Evolutionary conservation across 495 filamentous ascomycete genomes (phyloP).

Genomic region (Neurospora sublineolata): DNA sequence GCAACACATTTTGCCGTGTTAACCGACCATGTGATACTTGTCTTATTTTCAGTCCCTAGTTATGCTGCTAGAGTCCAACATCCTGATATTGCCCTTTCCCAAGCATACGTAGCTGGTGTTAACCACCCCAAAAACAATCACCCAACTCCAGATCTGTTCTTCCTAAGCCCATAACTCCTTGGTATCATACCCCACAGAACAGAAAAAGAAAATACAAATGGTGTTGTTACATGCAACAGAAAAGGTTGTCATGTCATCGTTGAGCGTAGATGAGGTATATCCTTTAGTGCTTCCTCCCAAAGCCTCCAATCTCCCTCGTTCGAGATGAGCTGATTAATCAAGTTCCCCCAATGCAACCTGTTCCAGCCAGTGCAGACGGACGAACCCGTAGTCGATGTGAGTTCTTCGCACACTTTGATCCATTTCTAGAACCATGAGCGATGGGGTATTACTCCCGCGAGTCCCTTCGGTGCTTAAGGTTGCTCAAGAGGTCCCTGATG

Average conservation of each 20-base stretch:
- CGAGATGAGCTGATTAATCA: background rate
- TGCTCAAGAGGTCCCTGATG: slow-evolving; percentile 17
- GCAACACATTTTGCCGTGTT: background rate
- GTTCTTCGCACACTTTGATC: background rate
- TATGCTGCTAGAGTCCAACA: background rate
- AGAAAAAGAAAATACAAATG: background rate
- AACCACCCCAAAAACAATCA: background rate
- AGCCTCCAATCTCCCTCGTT: background rate
- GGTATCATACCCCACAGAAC: background rate
- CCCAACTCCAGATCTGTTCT: background rate
- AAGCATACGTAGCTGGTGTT: background rate
- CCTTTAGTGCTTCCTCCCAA: background rate
- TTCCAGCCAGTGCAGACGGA: slow-evolving; percentile 11
- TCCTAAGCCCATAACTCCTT: background rate
- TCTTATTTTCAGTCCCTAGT: background rate
- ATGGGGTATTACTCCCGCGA: background rate
- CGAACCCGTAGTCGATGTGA: background rate
- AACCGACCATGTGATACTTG: background rate
- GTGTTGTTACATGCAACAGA: background rate
- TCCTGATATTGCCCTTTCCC: background rate
- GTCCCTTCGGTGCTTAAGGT: slow-evolving; percentile 6
- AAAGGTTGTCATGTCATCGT: background rate
- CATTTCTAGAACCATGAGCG: background rate
- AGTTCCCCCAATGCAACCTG: slow-evolving; percentile 6
- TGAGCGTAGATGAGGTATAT: background rate